Percentiles rank a stretch among this genome's conserved stretches.
These are phyloP conservation scores for Globisporangium cystogenes DNA, from an alignment of 352 stramenopile genomes.

Conservation along the genomic window DNA sequence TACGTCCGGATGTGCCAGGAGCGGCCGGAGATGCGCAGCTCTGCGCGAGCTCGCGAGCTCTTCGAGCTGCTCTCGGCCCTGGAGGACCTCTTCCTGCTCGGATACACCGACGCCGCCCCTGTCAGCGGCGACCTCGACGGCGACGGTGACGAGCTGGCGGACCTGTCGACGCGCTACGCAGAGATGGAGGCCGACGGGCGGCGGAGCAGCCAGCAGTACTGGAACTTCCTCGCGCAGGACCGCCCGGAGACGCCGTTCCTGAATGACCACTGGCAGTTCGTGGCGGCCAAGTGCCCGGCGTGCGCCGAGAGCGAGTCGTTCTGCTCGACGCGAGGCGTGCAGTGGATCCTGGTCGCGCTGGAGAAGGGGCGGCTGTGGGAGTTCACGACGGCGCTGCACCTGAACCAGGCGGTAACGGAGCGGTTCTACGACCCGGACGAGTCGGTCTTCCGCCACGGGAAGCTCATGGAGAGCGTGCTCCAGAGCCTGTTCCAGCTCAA, in stretches of 20 bases:
- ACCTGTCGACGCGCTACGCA: not conserved
- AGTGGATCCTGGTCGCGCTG: slow-evolving; percentile 67
- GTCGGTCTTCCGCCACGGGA: slow-evolving; percentile 35
- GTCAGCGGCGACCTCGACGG: not conserved
- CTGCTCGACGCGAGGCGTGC: slow-evolving; percentile 61
- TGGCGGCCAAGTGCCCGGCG: slow-evolving; percentile 38
- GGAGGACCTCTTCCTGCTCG: slow-evolving; percentile 67
- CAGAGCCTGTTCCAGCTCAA: slow-evolving; percentile 43
- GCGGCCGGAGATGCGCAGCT: slow-evolving; percentile 58
- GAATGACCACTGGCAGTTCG: slow-evolving; percentile 60
- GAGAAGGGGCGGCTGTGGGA: slow-evolving; percentile 48
- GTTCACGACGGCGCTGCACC: slow-evolving; percentile 49
- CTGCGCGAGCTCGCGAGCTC: slow-evolving; percentile 52
- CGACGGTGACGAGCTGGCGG: slow-evolving; percentile 1
- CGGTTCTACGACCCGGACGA: slow-evolving; percentile 49
- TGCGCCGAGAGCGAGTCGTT: slow-evolving; percentile 54
- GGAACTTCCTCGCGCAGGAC: slow-evolving; percentile 59
- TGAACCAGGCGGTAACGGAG: slow-evolving; percentile 32
- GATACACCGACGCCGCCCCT: slow-evolving; percentile 25
- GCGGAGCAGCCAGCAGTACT: slow-evolving; percentile 22
- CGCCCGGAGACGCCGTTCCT: slow-evolving; percentile 37
- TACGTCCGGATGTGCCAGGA: slow-evolving; percentile 62
- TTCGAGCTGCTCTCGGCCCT: slow-evolving; percentile 65
- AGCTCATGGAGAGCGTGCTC: slow-evolving; percentile 43
- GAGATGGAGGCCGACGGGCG: not conserved